These are phyloP conservation scores for Russula olivacea DNA, from an alignment of 768 basidiomycete genomes.

Conservation along the genomic window DNA sequence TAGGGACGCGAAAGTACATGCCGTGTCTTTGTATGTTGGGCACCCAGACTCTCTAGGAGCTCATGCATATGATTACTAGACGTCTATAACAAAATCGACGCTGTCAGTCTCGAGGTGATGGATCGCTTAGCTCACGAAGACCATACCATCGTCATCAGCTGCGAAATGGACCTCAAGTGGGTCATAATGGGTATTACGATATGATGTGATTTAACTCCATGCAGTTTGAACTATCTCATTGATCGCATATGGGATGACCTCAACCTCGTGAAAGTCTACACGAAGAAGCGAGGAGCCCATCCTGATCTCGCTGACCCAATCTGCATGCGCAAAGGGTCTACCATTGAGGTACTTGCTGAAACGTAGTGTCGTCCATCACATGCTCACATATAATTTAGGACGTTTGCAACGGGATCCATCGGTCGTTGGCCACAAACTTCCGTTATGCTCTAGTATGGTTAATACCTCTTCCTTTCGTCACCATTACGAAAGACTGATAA, in stretches of 20 bases:
- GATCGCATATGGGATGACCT: slow-evolving; percentile 77
- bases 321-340: slow-evolving; percentile 84
- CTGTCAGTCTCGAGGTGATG: slow-evolving; percentile 76
- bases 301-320: slow-evolving; percentile 91
- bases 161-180: slow-evolving; percentile 90
- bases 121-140: slow-evolving; percentile 79
- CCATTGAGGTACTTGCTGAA: slow-evolving; percentile 64
- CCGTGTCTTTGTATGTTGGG: slow-evolving; percentile 74
- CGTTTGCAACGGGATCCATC: slow-evolving; percentile 90
- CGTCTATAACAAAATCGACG: slow-evolving; percentile 96
- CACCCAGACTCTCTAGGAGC: background rate
- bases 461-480: slow-evolving; percentile 27
- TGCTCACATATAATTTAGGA: slow-evolving; percentile 38
- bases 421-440: slow-evolving; percentile 85
- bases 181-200: slow-evolving; percentile 20
- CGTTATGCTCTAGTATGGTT: slow-evolving; percentile 93
- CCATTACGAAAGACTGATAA: background rate
- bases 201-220: background rate
- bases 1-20: slow-evolving; percentile 90
- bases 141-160: slow-evolving; percentile 90
- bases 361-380: background rate
- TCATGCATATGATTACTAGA: slow-evolving; percentile 39
- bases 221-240: slow-evolving; percentile 65
- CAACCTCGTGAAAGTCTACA: slow-evolving; percentile 86
- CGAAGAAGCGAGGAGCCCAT: slow-evolving; percentile 92